phyloP scores from a whole-genome alignment of 768 basidiomycete species.

The Plicaturopsis crispa region DNA sequence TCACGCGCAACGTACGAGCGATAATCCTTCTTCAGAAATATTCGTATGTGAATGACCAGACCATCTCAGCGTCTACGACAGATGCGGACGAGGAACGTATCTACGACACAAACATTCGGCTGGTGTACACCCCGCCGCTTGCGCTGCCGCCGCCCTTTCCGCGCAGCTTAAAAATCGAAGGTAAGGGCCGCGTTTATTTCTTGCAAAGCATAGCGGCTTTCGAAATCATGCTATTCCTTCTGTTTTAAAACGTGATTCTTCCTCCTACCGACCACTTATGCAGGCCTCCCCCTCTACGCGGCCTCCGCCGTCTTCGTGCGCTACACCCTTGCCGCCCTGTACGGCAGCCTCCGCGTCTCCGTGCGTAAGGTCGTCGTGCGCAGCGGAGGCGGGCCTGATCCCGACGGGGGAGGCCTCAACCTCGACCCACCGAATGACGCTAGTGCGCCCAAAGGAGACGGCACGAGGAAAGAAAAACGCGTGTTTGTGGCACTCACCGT shows the following conservation, averaged over 20 bases:
- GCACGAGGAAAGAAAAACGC: slow-evolving; percentile 51
- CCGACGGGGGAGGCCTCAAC: slow-evolving; percentile 17
- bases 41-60: slow-evolving; percentile 18
- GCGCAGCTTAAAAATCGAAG: slow-evolving; percentile 62
- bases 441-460: background rate
- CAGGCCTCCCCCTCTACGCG: no score
- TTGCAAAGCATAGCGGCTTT: background rate
- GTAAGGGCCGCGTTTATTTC: slow-evolving; percentile 26
- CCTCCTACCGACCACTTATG: slow-evolving; percentile 4
- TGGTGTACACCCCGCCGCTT: slow-evolving; percentile 64
- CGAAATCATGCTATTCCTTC: no score
- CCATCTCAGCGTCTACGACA: slow-evolving; percentile 21
- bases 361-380: slow-evolving; percentile 43
- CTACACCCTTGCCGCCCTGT: no score
- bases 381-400: no score
- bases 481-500: slow-evolving; percentile 49
- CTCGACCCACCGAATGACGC: slow-evolving; percentile 1
- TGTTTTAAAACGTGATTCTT: background rate
- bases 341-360: slow-evolving; percentile 52
- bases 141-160: slow-evolving; percentile 65
- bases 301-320: no score
- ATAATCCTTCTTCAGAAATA: no score
- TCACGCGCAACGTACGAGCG: no score
- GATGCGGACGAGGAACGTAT: slow-evolving; percentile 26
- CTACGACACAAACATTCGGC: slow-evolving; percentile 56